Conservation (phyloP, 2,329 filamentous ascomycete species). For the Byssochlamys sp. region DNA sequence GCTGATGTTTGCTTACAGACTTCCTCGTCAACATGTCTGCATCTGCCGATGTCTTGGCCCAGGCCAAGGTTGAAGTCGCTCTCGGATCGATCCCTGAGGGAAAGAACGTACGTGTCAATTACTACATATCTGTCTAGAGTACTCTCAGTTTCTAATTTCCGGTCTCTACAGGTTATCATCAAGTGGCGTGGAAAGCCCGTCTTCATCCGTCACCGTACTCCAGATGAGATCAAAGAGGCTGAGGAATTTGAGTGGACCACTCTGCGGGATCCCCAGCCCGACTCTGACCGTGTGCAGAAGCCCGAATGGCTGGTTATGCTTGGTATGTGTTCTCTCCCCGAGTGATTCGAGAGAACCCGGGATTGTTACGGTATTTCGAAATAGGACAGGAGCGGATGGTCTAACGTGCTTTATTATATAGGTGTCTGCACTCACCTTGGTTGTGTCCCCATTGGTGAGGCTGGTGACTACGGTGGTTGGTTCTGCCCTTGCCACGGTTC, state of each 20-base stretch:
- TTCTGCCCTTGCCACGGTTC: conserved; percentile 99
- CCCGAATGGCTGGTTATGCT: conserved; percentile 98
- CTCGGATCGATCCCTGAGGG: conserved; percentile 87
- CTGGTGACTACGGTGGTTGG: conserved; percentile 96
- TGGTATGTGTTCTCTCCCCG: conserved; percentile 46
- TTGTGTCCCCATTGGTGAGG: conserved; percentile 98
- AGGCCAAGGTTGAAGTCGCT: conserved; percentile 98
- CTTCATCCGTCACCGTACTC: conserved; percentile 97
- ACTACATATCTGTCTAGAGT: background rate
- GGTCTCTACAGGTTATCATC: conserved; percentile 68
- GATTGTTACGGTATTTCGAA: background rate
- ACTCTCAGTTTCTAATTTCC: conserved; percentile 3
- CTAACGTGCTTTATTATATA: conserved; percentile 24
- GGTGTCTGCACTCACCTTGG: conserved; percentile 98
- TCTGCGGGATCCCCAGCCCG: conserved; percentile 83
- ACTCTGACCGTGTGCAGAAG: conserved; percentile 90
- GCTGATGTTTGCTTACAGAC: conserved; percentile 50
- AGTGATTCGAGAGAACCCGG: background rate
- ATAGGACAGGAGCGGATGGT: background rate
- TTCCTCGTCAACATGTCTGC: conserved; percentile 99
- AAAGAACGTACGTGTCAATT: conserved; percentile 74
- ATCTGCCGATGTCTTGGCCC: conserved; percentile 93
- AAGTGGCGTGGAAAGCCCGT: conserved; percentile 99
- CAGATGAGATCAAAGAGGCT: conserved; percentile 86
- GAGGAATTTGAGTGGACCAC: conserved; percentile 73